These are phyloP conservation scores for Eimeria acervulina DNA, from an alignment of 169 alveolate species.

Conservation along the genomic window DNA sequence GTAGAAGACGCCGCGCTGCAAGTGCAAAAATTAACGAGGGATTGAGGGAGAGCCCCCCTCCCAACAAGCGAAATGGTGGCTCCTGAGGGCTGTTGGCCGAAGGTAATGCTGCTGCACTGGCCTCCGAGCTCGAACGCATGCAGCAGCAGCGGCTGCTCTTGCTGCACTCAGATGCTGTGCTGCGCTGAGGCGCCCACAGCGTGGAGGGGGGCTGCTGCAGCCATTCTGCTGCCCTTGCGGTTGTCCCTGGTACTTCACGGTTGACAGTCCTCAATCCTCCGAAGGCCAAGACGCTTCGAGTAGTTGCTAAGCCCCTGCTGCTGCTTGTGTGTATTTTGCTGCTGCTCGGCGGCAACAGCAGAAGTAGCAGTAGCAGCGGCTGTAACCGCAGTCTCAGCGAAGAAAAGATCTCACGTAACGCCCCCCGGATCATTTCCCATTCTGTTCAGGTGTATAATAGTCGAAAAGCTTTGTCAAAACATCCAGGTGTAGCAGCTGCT, in stretches of 20 bases:
- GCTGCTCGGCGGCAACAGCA: conserved; percentile 10
- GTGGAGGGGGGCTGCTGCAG: neutral
- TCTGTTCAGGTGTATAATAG: neutral
- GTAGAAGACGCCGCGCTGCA: conserved; percentile 60
- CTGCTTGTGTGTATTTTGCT: neutral
- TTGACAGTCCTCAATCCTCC: neutral
- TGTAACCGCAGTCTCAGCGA: neutral
- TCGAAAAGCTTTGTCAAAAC: neutral
- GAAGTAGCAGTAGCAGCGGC: neutral
- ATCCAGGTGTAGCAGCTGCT: neutral
- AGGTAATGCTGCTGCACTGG: neutral
- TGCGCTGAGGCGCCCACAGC: neutral
- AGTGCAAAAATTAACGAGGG: conserved; percentile 60
- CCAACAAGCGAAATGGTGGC: conserved; percentile 20
- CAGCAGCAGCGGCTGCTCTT: conserved; percentile 46
- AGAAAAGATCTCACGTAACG: neutral
- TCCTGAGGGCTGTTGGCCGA: neutral
- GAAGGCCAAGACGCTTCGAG: neutral
- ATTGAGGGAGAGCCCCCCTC: conserved; percentile 46
- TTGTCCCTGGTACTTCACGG: neutral
- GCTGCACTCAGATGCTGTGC: neutral
- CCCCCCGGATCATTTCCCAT: conserved; percentile 27
- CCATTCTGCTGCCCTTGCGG: neutral
- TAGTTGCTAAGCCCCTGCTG: neutral
- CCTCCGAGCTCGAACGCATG: neutral